A percentile compares a stretch with the other conserved stretches of the same genome.
Conservation (phyloP, 306 rosid species). For the Erythrophleum fordii region DNA sequence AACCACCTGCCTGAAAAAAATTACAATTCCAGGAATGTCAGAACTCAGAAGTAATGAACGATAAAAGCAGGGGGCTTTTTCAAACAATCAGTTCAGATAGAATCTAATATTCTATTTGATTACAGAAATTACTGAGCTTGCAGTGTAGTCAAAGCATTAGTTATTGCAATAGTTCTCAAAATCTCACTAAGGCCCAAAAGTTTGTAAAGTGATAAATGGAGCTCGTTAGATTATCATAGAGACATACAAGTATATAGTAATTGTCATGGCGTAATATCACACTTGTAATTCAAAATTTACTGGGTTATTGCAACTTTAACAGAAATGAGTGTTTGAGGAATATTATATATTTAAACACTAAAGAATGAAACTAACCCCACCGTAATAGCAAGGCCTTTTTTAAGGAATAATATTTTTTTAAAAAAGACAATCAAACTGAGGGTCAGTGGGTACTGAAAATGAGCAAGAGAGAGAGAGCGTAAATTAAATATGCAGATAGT, state of each 20-base stretch:
- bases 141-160: background rate
- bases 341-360: background rate
- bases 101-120: background rate
- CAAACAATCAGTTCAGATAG: slow-evolving; percentile 14
- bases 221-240: background rate
- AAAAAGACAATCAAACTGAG: background rate
- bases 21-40: slow-evolving; percentile 20
- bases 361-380: background rate
- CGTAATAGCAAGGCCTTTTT: background rate
- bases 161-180: background rate
- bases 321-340: background rate
- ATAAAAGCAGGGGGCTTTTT: slow-evolving; percentile 13
- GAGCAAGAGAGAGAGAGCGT: background rate
- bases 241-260: background rate
- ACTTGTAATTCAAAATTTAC: background rate
- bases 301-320: background rate
- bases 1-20: slow-evolving; percentile 78
- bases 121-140: background rate
- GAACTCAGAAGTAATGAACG: slow-evolving; percentile 4
- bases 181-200: background rate
- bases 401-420: background rate
- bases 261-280: background rate
- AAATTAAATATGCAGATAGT: background rate
- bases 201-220: background rate
- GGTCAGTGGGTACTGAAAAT: background rate